Conservation (phyloP, 73 alveolate species). For the Vitrella brassicaformis region DNA sequence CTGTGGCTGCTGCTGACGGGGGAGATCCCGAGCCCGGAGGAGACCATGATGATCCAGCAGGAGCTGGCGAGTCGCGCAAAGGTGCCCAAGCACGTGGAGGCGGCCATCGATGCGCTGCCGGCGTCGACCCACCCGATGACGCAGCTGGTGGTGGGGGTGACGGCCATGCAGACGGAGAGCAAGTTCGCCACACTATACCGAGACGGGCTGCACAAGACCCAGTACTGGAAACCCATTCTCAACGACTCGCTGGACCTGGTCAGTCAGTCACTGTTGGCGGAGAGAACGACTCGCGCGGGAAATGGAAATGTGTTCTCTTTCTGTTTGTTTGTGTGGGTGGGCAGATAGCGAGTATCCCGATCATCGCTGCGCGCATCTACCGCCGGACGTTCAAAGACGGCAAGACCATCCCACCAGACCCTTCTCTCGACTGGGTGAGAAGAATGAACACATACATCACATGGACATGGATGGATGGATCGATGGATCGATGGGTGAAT, state of each 20-base stretch:
- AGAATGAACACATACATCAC: too few relatives aligned
- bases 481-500: neutral
- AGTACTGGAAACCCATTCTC: slow-evolving; percentile 66
- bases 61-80: slow-evolving; percentile 25
- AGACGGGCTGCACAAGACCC: neutral
- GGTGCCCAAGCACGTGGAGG: slow-evolving; percentile 27
- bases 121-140: slow-evolving; percentile 27
- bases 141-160: slow-evolving; percentile 23
- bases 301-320: too few relatives aligned
- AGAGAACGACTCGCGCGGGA: too few relatives aligned
- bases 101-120: slow-evolving; percentile 11
- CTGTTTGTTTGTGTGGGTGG: neutral
- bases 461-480: too few relatives aligned
- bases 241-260: slow-evolving; percentile 64
- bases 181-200: slow-evolving; percentile 4
- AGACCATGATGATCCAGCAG: slow-evolving; percentile 8
- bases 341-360: slow-evolving; percentile 57
- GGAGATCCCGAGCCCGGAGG: slow-evolving; percentile 45
- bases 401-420: slow-evolving; percentile 12
- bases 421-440: neutral
- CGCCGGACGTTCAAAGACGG: slow-evolving; percentile 51
- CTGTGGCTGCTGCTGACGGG: slow-evolving; percentile 60
- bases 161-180: slow-evolving; percentile 30
- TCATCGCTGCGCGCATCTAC: slow-evolving; percentile 67
- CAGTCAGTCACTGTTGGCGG: neutral